A percentile compares a stretch with the other conserved stretches of the same genome.
Evolutionary conservation across 306 rosid species (phyloP).

Genomic region (Cucurbita pepo): DNA sequence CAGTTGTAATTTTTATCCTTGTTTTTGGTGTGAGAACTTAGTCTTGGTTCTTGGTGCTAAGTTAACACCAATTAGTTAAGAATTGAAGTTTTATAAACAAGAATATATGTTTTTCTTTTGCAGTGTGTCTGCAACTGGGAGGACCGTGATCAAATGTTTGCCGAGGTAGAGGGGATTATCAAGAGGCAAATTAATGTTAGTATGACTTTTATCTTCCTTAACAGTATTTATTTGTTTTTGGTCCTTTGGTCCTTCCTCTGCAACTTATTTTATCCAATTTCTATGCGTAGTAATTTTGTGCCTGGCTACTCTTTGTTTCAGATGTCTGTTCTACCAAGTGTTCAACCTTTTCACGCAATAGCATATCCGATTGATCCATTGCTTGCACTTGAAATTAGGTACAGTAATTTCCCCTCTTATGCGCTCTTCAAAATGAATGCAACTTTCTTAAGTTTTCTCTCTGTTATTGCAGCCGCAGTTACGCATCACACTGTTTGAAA

Average conservation of each 20-base stretch:
- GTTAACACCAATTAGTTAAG: not conserved
- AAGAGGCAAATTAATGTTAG: constrained; percentile 83
- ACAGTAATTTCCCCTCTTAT: not conserved
- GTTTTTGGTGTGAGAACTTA: not conserved
- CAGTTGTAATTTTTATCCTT: not conserved
- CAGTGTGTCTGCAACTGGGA: constrained; percentile 99
- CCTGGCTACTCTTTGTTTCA: constrained; percentile 12
- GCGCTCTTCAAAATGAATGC: not conserved
- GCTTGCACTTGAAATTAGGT: constrained; percentile 97
- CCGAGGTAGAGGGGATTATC: constrained; percentile 91
- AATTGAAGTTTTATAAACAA: not conserved
- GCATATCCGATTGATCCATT: constrained; percentile 92
- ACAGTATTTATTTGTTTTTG: not conserved
- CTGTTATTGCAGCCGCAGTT: constrained; percentile 49
- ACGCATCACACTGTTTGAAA: constrained; percentile 84
- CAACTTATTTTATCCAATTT: not conserved
- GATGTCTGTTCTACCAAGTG: constrained; percentile 98
- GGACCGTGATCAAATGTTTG: constrained; percentile 79
- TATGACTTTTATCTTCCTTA: not conserved
- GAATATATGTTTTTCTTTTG: not conserved
- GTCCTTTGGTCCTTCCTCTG: not conserved
- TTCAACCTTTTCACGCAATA: constrained; percentile 98
- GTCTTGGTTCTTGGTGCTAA: not conserved
- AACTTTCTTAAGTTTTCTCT: not conserved
- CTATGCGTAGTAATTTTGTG: not conserved